Conservation (phyloP, 2,329 filamentous ascomycete species). For the Trichoderma cornu-damae region DNA sequence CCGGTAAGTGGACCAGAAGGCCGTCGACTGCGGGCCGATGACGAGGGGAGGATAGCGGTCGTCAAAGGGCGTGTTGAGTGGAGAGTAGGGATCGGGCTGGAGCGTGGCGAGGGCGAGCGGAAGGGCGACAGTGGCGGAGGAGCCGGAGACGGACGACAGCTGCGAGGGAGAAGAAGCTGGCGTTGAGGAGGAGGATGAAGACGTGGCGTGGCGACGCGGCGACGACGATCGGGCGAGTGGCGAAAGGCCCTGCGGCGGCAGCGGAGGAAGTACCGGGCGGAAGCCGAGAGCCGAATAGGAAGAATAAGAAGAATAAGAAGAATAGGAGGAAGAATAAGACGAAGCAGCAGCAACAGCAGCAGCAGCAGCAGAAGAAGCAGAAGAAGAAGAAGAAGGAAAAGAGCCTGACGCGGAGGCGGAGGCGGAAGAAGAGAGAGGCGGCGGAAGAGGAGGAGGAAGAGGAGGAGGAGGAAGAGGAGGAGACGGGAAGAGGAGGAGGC, state of each 20-base stretch:
- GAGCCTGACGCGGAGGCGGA: background rate
- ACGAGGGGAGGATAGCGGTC: background rate
- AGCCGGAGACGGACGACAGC: background rate
- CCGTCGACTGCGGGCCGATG: background rate
- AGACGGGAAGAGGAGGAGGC: background rate
- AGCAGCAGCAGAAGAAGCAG: background rate
- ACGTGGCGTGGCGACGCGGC: conserved; percentile 14
- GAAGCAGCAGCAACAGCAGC: background rate
- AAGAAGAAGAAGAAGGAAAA: background rate
- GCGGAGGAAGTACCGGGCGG: conserved; percentile 15
- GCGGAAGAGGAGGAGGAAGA: background rate
- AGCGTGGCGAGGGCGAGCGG: conserved; percentile 4
- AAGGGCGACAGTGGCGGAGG: background rate
- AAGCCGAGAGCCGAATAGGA: background rate
- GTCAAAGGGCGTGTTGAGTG: background rate
- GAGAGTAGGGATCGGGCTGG: conserved; percentile 2
- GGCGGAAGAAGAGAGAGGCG: background rate
- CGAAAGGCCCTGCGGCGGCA: conserved; percentile 15
- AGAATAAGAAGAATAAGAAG: background rate
- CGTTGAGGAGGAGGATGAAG: background rate
- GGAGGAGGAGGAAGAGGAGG: background rate
- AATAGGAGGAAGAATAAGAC: background rate
- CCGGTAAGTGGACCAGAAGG: background rate
- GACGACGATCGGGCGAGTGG: conserved; percentile 21
- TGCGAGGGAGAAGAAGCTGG: background rate